Base-by-base conservation (phyloP, 331 rosid genomes). In the Malus hybrid region DNA sequence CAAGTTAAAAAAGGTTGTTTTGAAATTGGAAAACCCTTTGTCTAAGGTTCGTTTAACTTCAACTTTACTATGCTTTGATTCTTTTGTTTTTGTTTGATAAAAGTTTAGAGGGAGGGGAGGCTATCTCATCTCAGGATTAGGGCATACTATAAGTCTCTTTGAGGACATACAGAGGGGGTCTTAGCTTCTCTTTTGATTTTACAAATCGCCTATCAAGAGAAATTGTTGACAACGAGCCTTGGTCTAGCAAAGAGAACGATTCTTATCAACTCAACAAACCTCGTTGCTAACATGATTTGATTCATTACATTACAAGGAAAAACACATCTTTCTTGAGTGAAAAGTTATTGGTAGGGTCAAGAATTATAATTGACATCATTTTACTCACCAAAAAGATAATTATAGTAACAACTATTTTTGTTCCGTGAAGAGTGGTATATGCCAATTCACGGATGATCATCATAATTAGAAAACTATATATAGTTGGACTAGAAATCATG, bases 401-500 rank as follows among this genome's bases (percentile, higher is more conserved):
- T 60, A 73, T 73, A 74, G 56, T 42, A 39, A 71, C 26, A 44
- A 63, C 64, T 52, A 22, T 79, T 24, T 26, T 63, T 63, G 68
- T 63, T 70, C 86, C 78, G 77, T 70, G 80, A 78, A 64, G 82
- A 69, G 58, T 62, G 79, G 48, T 42, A 42, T 42, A 42, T 42
- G 48, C 14, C 48, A 42, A 42, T 42, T 42, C 48, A 42, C 48
- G 14, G 48, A 42, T 42, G 48, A 42, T 42, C 48, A 42, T 42
- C 48, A 42, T 42, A 42, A 42, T 42, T 42, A 42, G 48, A 42
- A 42, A 61, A 61, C 66, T 61, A 61, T 12, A 24, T 26, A 52
- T 29, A 33, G 57, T 73, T 26, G 18, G 24, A 68, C 64, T 52
- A 16, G 30, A 64, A 61, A 53, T 36, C 10, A 61, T 72, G 58